Conservation (phyloP, 2,329 filamentous ascomycete genomes). For the Penicillium paneum region DNA sequence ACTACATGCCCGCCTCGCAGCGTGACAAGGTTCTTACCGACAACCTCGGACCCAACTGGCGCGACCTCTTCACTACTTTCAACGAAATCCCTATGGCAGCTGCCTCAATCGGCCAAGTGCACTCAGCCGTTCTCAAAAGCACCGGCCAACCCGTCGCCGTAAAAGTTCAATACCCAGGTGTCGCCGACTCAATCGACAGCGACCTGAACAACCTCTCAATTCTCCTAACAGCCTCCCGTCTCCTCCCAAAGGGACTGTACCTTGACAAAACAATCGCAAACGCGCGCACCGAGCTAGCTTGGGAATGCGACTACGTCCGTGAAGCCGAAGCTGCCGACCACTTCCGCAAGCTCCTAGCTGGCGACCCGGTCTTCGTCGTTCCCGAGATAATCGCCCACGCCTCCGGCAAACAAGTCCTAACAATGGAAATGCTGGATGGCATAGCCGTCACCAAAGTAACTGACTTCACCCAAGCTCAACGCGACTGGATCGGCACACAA, state of each 20-base stretch:
- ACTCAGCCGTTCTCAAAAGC: slow-evolving; percentile 74
- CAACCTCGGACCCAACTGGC: slow-evolving; percentile 82
- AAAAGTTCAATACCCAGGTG: slow-evolving; percentile 96
- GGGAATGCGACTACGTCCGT: slow-evolving; percentile 94
- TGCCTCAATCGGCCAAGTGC: slow-evolving; percentile 95
- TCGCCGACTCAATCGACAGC: slow-evolving; percentile 92
- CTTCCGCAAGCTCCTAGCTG: slow-evolving; percentile 73
- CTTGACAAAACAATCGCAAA: slow-evolving; percentile 98
- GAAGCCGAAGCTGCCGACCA: slow-evolving; percentile 77
- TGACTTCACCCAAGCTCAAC: slow-evolving; percentile 74
- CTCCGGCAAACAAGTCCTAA: slow-evolving; percentile 80
- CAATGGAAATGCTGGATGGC: slow-evolving; percentile 88
- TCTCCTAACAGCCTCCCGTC: slow-evolving; percentile 81
- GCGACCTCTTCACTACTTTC: slow-evolving; percentile 76
- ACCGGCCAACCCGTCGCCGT: slow-evolving; percentile 78
- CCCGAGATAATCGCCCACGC: slow-evolving; percentile 75
- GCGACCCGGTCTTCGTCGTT: slow-evolving; percentile 75
- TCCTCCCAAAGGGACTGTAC: slow-evolving; percentile 87
- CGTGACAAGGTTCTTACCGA: slow-evolving; percentile 75
- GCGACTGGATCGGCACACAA: slow-evolving; percentile 94
- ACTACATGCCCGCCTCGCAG: slow-evolving; percentile 97
- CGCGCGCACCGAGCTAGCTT: slow-evolving; percentile 82
- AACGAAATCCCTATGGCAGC: slow-evolving; percentile 91
- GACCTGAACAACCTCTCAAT: slow-evolving; percentile 91
- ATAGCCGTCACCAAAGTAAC: slow-evolving; percentile 77